These are phyloP conservation scores for Calonectria naviculata DNA, from an alignment of 2,329 filamentous ascomycete genomes.

Conservation along the genomic window DNA sequence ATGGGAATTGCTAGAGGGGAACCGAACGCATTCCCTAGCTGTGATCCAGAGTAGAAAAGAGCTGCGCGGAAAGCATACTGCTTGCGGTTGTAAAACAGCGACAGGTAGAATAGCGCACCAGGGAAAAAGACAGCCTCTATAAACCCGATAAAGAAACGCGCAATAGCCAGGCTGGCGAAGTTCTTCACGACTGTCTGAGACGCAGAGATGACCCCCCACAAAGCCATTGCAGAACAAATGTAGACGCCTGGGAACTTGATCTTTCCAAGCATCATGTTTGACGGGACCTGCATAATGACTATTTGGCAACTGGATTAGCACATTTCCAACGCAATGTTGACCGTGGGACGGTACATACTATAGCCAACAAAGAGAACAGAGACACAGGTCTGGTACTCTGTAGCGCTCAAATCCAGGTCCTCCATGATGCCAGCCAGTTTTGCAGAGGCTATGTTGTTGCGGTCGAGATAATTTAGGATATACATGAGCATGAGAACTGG, in stretches of 20 bases:
- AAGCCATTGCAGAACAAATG: slow-evolving; percentile 32
- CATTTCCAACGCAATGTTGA: background rate
- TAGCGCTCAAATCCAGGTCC: slow-evolving; percentile 49
- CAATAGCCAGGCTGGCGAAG: slow-evolving; percentile 8
- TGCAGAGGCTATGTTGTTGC: slow-evolving; percentile 37
- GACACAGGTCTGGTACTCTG: slow-evolving; percentile 51
- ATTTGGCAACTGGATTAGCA: background rate
- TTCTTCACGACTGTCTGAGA: slow-evolving; percentile 57
- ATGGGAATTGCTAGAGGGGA: slow-evolving; percentile 4
- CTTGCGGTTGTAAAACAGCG: slow-evolving; percentile 16
- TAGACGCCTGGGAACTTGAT: slow-evolving; percentile 32
- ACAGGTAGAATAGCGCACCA: slow-evolving; percentile 13
- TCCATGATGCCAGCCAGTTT: slow-evolving; percentile 45
- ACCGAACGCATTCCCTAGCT: slow-evolving; percentile 22
- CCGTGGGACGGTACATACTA: background rate
- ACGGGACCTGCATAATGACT: slow-evolving; percentile 49
- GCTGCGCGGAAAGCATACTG: slow-evolving; percentile 14
- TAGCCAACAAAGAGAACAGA: slow-evolving; percentile 50
- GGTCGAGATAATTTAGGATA: slow-evolving; percentile 55
- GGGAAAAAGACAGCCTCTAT: slow-evolving; percentile 21
- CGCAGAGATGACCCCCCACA: slow-evolving; percentile 40
- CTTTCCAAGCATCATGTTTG: slow-evolving; percentile 45
- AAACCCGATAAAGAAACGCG: slow-evolving; percentile 18
- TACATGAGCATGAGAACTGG: slow-evolving; percentile 48
- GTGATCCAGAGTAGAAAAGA: slow-evolving; percentile 10